Base-by-base conservation (phyloP, 176 grass and related monocot species). In the Poa annua region DNA sequence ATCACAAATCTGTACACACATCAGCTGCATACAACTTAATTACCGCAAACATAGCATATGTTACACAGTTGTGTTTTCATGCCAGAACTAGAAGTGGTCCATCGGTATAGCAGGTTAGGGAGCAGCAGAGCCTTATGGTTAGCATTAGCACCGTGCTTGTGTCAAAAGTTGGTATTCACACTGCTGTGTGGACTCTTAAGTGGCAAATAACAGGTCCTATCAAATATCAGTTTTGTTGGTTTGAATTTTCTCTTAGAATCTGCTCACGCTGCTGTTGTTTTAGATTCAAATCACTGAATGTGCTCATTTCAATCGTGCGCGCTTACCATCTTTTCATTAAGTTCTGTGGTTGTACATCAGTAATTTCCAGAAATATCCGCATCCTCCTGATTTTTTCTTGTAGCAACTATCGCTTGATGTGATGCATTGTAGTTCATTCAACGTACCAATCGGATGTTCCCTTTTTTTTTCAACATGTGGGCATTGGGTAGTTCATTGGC, bases 41-140 rank as follows among this genome's bases (percentile, higher is more conserved):
- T 8, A 26, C 33, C 55, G 7, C 34, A 55, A 42, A 41, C 11
- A 12, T 67, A 67, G 72, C 19, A 56, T 22, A 21, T 54, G 5
- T 3, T 75, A 54, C 55, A 21, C 24, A 80, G 56, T 67, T 68
- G 20, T 86, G 32, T 17, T 32, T 38, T 59, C 16, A 19, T 66
- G 44, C 52, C 47, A 11, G 25, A 50, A 66, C 19, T 45, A 45
- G 10, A 21, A 72, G 4, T 57, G 14, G 70, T 57, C 7, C 21
- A 45, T 48, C 14, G 61, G 19, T 77, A 76, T 76, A 75, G 25
- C 32, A 60, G 2, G 16, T 49, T 82, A 59, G 55, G 81, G 60
- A 13, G 16, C 75, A 87, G 51, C 45, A 55, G 26, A 33, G 11
- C 21, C 16, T 14, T 86, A 50, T 39, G 51, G 7, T 52, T 74